A percentile compares a stretch with the other conserved stretches of the same genome.
Evolutionary conservation across 768 basidiomycete genomes (phyloP).

Genomic region (Psilocybe tampanensis): DNA sequence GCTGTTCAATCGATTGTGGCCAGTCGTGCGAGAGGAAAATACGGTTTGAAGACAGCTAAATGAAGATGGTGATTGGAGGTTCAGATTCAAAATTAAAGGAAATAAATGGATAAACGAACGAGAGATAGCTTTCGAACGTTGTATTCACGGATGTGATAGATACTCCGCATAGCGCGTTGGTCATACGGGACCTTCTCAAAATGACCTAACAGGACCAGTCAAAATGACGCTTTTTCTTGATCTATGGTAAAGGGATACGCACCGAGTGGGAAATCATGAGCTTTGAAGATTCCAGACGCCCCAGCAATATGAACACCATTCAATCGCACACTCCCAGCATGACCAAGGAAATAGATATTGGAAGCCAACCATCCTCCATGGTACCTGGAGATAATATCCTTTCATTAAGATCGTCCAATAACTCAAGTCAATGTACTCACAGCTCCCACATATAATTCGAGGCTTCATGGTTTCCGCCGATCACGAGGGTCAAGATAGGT

Average conservation of each 20-base stretch:
- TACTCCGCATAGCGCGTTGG: slow-evolving; percentile 68
- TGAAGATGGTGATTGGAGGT: not conserved
- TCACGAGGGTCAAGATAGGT: slow-evolving; percentile 87
- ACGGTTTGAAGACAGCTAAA: slow-evolving; percentile 61
- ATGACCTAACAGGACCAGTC: slow-evolving; percentile 61
- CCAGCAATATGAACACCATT: slow-evolving; percentile 90
- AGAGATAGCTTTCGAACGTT: slow-evolving; percentile 78
- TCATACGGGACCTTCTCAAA: slow-evolving; percentile 86
- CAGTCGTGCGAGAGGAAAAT: slow-evolving; percentile 97
- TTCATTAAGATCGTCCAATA: not conserved
- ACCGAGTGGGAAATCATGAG: slow-evolving; percentile 74
- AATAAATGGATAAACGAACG: slow-evolving; percentile 37
- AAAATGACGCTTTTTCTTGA: not conserved
- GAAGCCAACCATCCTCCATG: slow-evolving; percentile 97
- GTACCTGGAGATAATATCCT: slow-evolving; percentile 52
- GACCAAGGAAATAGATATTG: slow-evolving; percentile 95
- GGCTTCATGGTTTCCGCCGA: slow-evolving; percentile 98
- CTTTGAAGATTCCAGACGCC: slow-evolving; percentile 90
- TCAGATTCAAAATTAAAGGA: slow-evolving; percentile 14
- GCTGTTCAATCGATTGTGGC: slow-evolving; percentile 83
- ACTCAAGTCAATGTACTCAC: slow-evolving; percentile 44
- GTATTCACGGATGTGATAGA: slow-evolving; percentile 91
- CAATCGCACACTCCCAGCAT: slow-evolving; percentile 85
- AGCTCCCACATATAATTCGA: slow-evolving; percentile 97
- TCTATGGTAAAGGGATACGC: slow-evolving; percentile 7